Evolutionary conservation across 2,329 filamentous ascomycete genomes (phyloP), one percentile per base, ranked within the genome.

Genomic region (Intubia oerlemansii): DNA sequence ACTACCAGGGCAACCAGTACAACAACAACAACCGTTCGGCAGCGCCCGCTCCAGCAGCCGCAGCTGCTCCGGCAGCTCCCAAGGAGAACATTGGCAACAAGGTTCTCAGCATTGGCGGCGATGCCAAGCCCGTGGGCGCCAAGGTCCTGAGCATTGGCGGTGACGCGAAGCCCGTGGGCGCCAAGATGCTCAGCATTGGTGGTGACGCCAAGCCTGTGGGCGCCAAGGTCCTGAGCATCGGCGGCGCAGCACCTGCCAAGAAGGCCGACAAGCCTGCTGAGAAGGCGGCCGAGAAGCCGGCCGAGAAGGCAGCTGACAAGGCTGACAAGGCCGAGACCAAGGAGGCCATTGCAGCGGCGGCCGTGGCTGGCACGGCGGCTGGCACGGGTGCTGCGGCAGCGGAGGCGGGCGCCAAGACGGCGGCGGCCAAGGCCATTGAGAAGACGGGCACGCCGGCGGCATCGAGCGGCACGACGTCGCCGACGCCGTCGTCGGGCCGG

Each of bases 391-490:
- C 27, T 1, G 49, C 53, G 29, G 44, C 46, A 13, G 45, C 54
- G 28, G 57, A 57, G 25, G 74, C 75, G 17, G 78, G 80, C 17
- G 63, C 82, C 35, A 93, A 93, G 54, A 72, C 77, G n/a, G 59
- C 75, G 2, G 85, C 84, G 5, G 59, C 69, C 28, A 93, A 93
- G 54, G 84, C 85, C 8, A 80, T 93, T 37, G 81, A 91, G 45
- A 92, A 92, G 62, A 75, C 78, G 0, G 79, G 82, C 31, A 74
- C 84, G n/a, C 17, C 55, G 19, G 49, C 56, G 28, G 66, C n/a
- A n/a, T n/a, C n/a, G n/a, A n/a, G 66, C 42, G 81, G 81, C 31
- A 77, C 70, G 46, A 74, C 76, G 4, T 88, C 82, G 1, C 79
- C 85, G 12, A 66, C 75, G 5, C 77, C 79, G 7, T 78, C 78